These are phyloP conservation scores for Lycium ferocissimum DNA, from an alignment of 257 asterid species.

Conservation along the genomic window DNA sequence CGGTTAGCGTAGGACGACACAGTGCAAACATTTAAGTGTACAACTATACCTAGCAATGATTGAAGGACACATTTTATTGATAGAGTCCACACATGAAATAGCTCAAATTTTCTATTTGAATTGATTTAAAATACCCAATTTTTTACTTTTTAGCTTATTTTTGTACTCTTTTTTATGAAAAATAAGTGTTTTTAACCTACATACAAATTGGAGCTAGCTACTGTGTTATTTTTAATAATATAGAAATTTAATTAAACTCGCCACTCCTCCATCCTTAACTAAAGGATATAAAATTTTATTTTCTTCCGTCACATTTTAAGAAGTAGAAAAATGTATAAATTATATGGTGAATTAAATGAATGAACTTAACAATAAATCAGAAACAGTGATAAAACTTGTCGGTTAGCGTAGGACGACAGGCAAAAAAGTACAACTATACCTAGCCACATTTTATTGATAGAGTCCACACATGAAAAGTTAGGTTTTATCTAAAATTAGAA, in stretches of 20 bases:
- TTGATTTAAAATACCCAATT: too few species aligned
- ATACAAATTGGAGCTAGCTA: too few species aligned
- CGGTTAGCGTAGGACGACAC: slow-evolving; percentile 48
- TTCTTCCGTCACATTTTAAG: neutral
- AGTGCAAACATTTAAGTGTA: slow-evolving; percentile 53
- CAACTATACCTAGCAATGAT: slow-evolving; percentile 32
- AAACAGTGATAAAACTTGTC: slow-evolving; percentile 39
- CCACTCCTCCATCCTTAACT: too few species aligned
- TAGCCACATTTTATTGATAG: neutral
- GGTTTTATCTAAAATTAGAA: too few species aligned
- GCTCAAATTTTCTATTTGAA: too few species aligned
- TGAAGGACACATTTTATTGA: neutral
- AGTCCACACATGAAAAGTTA: slow-evolving; percentile 37
- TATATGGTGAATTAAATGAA: neutral
- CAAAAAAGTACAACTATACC: slow-evolving; percentile 46
- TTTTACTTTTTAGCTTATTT: too few species aligned
- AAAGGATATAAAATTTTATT: too few species aligned
- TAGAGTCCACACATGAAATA: slow-evolving; percentile 36
- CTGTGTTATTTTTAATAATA: too few species aligned
- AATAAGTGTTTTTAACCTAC: too few species aligned
- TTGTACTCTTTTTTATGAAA: too few species aligned
- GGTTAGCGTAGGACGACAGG: slow-evolving; percentile 47
- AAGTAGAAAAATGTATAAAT: neutral
- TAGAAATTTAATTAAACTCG: too few species aligned
- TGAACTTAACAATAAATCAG: slow-evolving; percentile 29